phyloP scores from a whole-genome alignment of 2,329 filamentous ascomycete genomes.

The Stylonectria norvegica region DNA sequence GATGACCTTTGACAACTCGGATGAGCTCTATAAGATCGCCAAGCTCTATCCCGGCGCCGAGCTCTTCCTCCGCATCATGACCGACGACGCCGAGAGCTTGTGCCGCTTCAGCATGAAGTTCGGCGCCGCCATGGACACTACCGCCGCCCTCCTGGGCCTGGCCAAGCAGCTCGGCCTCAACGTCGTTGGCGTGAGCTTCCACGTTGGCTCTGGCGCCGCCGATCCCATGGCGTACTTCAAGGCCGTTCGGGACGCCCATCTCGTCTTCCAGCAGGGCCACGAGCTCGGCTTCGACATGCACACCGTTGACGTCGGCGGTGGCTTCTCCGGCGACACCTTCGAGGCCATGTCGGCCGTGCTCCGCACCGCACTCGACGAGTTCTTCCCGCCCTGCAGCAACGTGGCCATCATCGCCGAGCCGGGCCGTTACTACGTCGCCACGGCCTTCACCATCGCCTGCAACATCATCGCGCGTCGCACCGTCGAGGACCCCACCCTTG shows the following conservation, averaged over 20 bases:
- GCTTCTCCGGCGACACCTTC: constrained; percentile 87
- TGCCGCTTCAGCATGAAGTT: constrained; percentile 98
- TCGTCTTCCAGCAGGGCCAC: constrained; percentile 81
- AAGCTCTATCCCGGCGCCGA: constrained; percentile 85
- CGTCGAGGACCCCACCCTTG: constrained; percentile 65
- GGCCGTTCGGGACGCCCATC: constrained; percentile 83
- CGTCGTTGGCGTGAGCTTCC: constrained; percentile 94
- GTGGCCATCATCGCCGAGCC: constrained; percentile 93
- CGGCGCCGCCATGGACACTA: constrained; percentile 82
- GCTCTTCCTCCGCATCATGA: constrained; percentile 90
- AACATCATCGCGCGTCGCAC: constrained; percentile 95
- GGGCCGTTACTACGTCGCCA: constrained; percentile 91
- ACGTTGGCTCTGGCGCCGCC: constrained; percentile 92
- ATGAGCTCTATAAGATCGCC: constrained; percentile 97
- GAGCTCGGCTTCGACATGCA: constrained; percentile 75
- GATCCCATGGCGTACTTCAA: constrained; percentile 90
- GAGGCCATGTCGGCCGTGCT: constrained; percentile 84
- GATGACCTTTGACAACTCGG: constrained; percentile 99
- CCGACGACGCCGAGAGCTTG: constrained; percentile 90
- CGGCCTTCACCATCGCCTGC: constrained; percentile 90
- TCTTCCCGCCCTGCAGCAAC: constrained; percentile 70
- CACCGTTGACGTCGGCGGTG: constrained; percentile 90
- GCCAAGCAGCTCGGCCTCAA: constrained; percentile 82
- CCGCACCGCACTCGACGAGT: constrained; percentile 74
- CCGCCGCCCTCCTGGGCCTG: constrained; percentile 70